Conservation (phyloP, 768 basidiomycete species). For the Rhizopogon vulgaris region DNA sequence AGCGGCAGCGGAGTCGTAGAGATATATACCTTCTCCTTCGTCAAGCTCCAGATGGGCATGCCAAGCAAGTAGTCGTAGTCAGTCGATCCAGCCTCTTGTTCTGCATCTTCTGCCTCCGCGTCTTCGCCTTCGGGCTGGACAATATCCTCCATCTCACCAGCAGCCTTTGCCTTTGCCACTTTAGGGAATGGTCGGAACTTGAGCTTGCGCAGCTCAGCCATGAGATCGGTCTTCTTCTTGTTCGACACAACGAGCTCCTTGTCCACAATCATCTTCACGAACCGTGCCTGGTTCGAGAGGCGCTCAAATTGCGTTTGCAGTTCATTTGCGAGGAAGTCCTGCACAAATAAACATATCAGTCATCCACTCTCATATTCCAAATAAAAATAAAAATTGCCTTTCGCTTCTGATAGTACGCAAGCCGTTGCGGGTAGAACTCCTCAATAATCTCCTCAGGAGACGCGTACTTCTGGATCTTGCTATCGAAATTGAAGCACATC, state of each 20-base stretch:
- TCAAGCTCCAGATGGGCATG: constrained; percentile 95
- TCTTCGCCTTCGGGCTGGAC: constrained; percentile 49
- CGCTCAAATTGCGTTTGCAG: constrained; percentile 77
- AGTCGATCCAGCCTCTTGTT: constrained; percentile 32
- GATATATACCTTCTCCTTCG: constrained; percentile 72
- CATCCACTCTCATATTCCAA: neutral
- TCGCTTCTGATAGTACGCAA: constrained; percentile 92
- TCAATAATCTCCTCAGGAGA: constrained; percentile 87
- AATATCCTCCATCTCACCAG: constrained; percentile 57
- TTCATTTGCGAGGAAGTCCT: constrained; percentile 85
- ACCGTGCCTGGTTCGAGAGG: constrained; percentile 91
- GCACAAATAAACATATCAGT: neutral
- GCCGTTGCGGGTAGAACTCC: constrained; percentile 85
- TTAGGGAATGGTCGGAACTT: constrained; percentile 94
- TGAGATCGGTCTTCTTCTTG: constrained; percentile 84
- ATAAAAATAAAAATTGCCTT: constrained; percentile 58
- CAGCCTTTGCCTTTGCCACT: constrained; percentile 55
- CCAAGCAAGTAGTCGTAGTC: constrained; percentile 93
- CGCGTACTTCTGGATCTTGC: constrained; percentile 91
- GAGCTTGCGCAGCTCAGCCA: constrained; percentile 72
- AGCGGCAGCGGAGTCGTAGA: neutral
- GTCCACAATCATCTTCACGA: constrained; percentile 93
- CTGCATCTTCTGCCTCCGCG: constrained; percentile 42
- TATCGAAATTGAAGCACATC: constrained; percentile 96
- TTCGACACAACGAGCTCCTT: constrained; percentile 77